Conservation (phyloP, 1,139 yeast genomes). For the Sugiyamaella neomexicana region DNA sequence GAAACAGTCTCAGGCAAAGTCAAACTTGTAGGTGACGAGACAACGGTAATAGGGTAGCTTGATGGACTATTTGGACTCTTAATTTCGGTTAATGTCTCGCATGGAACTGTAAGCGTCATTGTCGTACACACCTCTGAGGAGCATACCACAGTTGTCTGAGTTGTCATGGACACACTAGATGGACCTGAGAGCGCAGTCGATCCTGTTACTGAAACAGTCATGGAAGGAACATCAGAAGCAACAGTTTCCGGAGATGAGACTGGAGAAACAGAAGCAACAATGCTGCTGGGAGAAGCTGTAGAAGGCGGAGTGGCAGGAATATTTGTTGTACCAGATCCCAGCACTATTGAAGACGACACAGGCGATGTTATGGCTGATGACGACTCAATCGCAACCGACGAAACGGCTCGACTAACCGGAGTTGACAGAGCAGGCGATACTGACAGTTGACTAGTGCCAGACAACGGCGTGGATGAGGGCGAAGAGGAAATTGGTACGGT, state of each 20-base stretch:
- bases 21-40: not conserved
- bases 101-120: constrained; percentile 1
- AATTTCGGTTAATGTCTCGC: not conserved
- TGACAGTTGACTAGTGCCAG: not conserved
- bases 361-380: too few species aligned
- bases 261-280: not conserved
- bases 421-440: not conserved
- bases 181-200: not conserved
- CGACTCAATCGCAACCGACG: not conserved
- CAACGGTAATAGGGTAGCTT: not conserved
- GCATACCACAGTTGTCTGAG: constrained; percentile 6
- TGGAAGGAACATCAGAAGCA: not conserved
- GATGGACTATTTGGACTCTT: not conserved
- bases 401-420: not conserved
- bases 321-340: too few species aligned
- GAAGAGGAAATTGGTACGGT: not conserved
- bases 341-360: too few species aligned
- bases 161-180: not conserved
- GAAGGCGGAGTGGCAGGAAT: too few species aligned
- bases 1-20: not conserved
- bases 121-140: constrained; percentile 6
- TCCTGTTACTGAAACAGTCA: too few species aligned
- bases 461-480: constrained; percentile 7
- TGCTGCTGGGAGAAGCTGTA: too few species aligned
- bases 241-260: not conserved